Base-by-base conservation (phyloP, 768 basidiomycete genomes). In the Pilatotrama ljubarskyi region DNA sequence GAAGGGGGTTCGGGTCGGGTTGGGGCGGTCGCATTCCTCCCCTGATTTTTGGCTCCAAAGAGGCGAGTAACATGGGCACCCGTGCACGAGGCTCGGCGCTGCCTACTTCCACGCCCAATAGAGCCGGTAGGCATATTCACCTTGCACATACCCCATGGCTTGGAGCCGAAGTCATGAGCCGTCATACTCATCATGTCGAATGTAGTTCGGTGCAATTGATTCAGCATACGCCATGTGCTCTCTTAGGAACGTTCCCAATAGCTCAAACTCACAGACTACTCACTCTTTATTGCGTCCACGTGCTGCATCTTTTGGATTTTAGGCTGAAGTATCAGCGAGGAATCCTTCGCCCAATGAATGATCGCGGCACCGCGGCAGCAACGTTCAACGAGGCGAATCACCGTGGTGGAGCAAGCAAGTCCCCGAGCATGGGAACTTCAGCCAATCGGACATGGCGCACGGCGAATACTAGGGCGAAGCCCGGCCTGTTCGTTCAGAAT, bases 401-500 rank as follows among this genome's bases (percentile, higher is more conserved):
- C 18, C 20, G 35, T 22, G 15, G 50, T 51, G 56, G 56, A 20
- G 29, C 8, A 24, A n/a, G 18, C n/a, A 32, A 51, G 7, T 41
- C 29, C n/a, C 56, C 41, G 37, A 42, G 24, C 35, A 15, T 2
- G 11, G 37, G 1, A 41, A 20, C 22, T 3, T 24, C 41, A 24
- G 51, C 58, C 58, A 59, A 59, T 59, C 51, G 51, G 43, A n/a
- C 22, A 5, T 9, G 17, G 10, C 2, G n/a, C 14, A 15, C 58
- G 58, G 58, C 40, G 53, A 55, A 55, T 44, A 22, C 48, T 26
- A 43, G 59, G 53, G 22, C 25, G 29, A 50, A 42, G 24, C 32
- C 59, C 59, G 59, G 59, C 4, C 20, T 26, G 11, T 13, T 10
- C 8, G 25, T 22, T 35, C 9, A 14, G 35, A 35, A 18, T 25